Evolutionary conservation across 1,284 basidiomycete genomes (phyloP), one percentile per base, ranked within the genome.

Genomic region (Wallemia ichthyophaga): DNA sequence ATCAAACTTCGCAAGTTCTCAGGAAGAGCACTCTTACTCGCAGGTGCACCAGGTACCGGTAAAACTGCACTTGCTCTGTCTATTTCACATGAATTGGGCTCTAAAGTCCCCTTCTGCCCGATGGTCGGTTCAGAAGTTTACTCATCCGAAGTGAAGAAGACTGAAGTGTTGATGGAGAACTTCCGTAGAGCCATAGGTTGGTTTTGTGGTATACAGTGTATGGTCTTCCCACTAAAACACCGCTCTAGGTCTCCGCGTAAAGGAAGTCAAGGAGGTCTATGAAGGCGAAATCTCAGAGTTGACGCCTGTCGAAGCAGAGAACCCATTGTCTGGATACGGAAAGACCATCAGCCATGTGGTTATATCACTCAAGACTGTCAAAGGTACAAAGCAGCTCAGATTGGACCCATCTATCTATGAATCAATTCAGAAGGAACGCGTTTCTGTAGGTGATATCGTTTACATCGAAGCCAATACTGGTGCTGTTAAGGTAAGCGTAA

Each of bases 51-150:
- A 0, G 86, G 88, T 13, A 92, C 88, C 1, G 88, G 88, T 19
- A 89, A 98, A 74, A 98, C 94, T 0, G 92, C 92, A 0, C 77
- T 98, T 25, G 91, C 94, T 1, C 72, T 98, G 15, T 92, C 86
- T 0, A 78, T 98, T 28, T 83, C 88, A 3, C 91, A 96, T 64
- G 92, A 96, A 67, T 77, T 98, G 0, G 92, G 92, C 1, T 73
- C 78, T 56, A 94, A 95, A 67, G 91, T 96, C 0, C 92, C 92
- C 0, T 98, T 98, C 71, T 96, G 92, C 68, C 88, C 89, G 0
- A 94, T 96, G 85, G 92, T 96, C 25, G 94, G 91, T 1, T 85
- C 82, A 3, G 92, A 98, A 70, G 92, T 98, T 62, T 98, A 94
- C 70, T 87, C 83, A 59, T 81, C 85, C 9, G 92, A 98, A 71